These are phyloP conservation scores for Yarrowia osloensis DNA, from an alignment of 805 yeast species.

Conservation along the genomic window DNA sequence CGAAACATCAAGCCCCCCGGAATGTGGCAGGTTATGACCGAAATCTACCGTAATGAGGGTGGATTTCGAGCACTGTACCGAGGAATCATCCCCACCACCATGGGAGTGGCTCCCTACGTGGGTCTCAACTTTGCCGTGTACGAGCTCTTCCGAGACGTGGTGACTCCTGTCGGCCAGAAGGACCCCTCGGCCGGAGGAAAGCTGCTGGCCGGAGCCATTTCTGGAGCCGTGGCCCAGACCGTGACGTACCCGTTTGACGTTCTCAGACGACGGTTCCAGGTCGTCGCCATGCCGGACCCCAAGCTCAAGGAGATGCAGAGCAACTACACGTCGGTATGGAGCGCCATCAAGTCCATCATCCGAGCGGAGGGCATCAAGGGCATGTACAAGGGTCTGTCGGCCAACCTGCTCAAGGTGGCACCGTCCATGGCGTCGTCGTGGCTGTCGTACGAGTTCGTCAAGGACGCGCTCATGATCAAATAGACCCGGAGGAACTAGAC, in stretches of 20 bases:
- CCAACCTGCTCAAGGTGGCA: constrained; percentile 83
- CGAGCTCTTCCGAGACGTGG: constrained; percentile 70
- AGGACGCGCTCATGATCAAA: constrained; percentile 43
- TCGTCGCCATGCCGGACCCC: constrained; percentile 64
- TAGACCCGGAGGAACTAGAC: neutral
- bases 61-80: constrained; percentile 75
- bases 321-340: constrained; percentile 64
- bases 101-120: constrained; percentile 95
- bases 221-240: constrained; percentile 90
- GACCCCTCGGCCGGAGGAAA: constrained; percentile 54
- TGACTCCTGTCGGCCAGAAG: constrained; percentile 44
- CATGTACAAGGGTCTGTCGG: constrained; percentile 58
- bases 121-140: constrained; percentile 90
- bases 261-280: constrained; percentile 86
- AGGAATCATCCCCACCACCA: constrained; percentile 86
- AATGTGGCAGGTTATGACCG: constrained; percentile 55
- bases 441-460: constrained; percentile 78
- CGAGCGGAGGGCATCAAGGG: constrained; percentile 81
- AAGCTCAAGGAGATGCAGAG: constrained; percentile 56
- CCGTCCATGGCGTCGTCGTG: constrained; percentile 97
- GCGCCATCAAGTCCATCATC: constrained; percentile 72
- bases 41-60: constrained; percentile 76
- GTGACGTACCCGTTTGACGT: constrained; percentile 90
- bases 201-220: constrained; percentile 75
- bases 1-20: constrained; percentile 59